Base-by-base conservation (phyloP, 2,329 filamentous ascomycete species). In the Beauveria rudraprayagi region DNA sequence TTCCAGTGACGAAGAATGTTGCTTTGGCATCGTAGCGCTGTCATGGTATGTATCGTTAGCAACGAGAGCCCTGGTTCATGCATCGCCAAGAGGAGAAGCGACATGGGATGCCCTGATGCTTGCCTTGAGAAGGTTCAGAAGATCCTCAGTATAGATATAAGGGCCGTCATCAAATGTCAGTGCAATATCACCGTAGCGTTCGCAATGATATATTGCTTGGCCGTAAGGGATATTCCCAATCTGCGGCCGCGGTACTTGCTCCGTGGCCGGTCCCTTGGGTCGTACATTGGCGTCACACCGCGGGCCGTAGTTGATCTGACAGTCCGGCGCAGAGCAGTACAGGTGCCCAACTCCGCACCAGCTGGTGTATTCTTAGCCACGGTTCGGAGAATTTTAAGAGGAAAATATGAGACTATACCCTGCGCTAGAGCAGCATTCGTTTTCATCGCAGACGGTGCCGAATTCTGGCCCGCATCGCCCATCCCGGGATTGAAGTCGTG, bases 301-400 rank as follows among this genome's bases (percentile, higher is more conserved):
- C 22, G 83, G 77, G n/a, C 83, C 83, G 65, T 83, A 86, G 65
- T 80, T 72, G 66, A 86, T 82, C 68, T 83, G 78, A 67, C 85
- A 88, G 58, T 84, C 80, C 2, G 85, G 85, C 22, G 83, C 80
- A 34, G 78, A 77, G 72, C 85, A 88, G 71, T 85, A 84, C 1
- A 81, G 77, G 11, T 69, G 69, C 4, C 75, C 77, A n/a, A 70
- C 76, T 55, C 83, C 83, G 64, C 83, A 86, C 76, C 80, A 85
- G 48, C 79, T 81, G 56, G 17, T 24, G 34, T 19, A 30, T n/a
- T 41, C 5, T 60, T 53, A 60, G 56, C 3, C 30, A 46, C 4
- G 11, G 5, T 3, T 16, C n/a, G 16, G 14, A 34, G 17, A 48
- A 34, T 5, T 41, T 7, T 2, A 10, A 26, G 3, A 37, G 2